Evolutionary conservation across 495 filamentous ascomycete genomes (phyloP), one percentile per base, ranked within the genome.

Genomic region (Neurospora sp.): DNA sequence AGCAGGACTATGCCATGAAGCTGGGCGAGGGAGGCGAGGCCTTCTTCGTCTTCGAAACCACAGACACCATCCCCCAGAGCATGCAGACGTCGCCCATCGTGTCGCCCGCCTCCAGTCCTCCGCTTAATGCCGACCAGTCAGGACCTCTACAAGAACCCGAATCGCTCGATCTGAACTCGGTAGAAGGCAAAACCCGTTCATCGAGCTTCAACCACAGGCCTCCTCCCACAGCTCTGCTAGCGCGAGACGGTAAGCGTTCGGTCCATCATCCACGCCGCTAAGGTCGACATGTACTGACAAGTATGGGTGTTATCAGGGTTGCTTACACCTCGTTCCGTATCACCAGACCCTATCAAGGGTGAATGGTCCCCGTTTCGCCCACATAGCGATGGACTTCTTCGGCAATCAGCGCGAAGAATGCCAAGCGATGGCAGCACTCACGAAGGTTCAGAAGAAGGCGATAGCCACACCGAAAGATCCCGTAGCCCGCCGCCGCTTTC

Each of bases 31-130:
- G 92, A 9, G 96, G 96, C 41, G 96, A 99, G 83, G 96, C 96
- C 6, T 98, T 99, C 81, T 99, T 99, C 79, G 92, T 99, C 44
- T 98, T 99, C 79, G 94, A 97, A 82, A 98, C 96, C 5, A 91
- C 89, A 23, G 92, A 94, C 75, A 90, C 88, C 72, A 94, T 99
- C 71, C 96, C 96, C 27, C 91, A 90, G 76, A 93, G 91, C 69
- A 81, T 98, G 78, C 96, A 98, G 82, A 99, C 96, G 9, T 98
- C 94, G 14, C 96, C 96, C 37, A 83, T 97, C 59, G 92, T 97
- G 44, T 97, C 94, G 46, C 96, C 96, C 12, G 91, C 90, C 37
- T 86, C 89, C 12, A 97, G 94, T 76, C 96, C 96, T 12, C 87
- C 89, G 71, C 81, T 89, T n/a, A 82, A 83, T 54, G 85, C 89